phyloP scores from a whole-genome alignment of 2,329 filamentous ascomycete genomes.

The Botrytis paeoniae region DNA sequence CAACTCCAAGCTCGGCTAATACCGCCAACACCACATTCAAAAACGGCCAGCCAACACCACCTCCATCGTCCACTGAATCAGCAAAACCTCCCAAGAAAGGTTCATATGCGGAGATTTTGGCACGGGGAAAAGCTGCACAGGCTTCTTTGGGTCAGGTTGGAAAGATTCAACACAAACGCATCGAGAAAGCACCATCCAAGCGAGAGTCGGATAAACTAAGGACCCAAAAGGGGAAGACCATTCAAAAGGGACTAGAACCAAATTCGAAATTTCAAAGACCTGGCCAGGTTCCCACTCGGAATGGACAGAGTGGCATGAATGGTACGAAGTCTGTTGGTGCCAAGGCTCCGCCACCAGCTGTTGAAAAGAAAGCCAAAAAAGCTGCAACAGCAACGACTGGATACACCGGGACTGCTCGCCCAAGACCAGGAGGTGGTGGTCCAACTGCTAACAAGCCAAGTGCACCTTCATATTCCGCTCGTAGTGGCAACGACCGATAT shows the following conservation, averaged over 20 bases:
- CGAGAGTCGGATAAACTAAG: slow-evolving; percentile 42
- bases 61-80: slow-evolving; percentile 23
- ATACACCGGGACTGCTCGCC: slow-evolving; percentile 62
- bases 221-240: slow-evolving; percentile 28
- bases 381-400: slow-evolving; percentile 60
- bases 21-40: slow-evolving; percentile 24
- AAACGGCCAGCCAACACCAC: slow-evolving; percentile 33
- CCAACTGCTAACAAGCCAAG: slow-evolving; percentile 35
- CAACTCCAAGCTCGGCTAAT: slow-evolving; percentile 18
- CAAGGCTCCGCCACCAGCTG: slow-evolving; percentile 34
- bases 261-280: slow-evolving; percentile 32
- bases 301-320: slow-evolving; percentile 26
- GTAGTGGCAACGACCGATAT: slow-evolving; percentile 26
- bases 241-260: slow-evolving; percentile 32
- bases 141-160: slow-evolving; percentile 57
- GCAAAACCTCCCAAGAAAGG: slow-evolving; percentile 61
- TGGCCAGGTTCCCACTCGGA: slow-evolving; percentile 21
- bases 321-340: slow-evolving; percentile 18
- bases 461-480: slow-evolving; percentile 26
- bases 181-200: slow-evolving; percentile 61
- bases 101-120: slow-evolving; percentile 72
- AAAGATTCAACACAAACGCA: slow-evolving; percentile 71
- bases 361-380: slow-evolving; percentile 60
- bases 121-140: slow-evolving; percentile 66
- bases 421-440: slow-evolving; percentile 46